phyloP scores from a whole-genome alignment of 768 basidiomycete species.

The Boletus pseudopeckii region DNA sequence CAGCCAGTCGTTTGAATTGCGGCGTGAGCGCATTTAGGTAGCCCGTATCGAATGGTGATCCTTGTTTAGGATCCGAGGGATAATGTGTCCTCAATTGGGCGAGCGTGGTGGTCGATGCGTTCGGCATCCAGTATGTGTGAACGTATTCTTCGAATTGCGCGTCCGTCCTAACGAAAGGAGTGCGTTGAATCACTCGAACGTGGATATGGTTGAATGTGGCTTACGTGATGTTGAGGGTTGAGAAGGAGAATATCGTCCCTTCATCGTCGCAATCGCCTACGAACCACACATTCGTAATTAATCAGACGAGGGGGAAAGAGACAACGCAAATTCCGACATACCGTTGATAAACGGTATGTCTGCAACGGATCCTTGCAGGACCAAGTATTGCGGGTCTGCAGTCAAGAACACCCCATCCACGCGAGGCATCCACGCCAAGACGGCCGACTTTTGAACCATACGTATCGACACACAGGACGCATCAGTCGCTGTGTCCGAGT shows the following conservation, averaged over 20 bases:
- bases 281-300: background rate
- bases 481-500: background rate
- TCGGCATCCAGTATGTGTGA: conserved; percentile 27
- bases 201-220: conserved; percentile 1
- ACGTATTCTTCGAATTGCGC: conserved; percentile 32
- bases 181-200: background rate
- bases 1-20: conserved; percentile 50
- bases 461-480: background rate
- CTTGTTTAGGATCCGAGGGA: conserved; percentile 38
- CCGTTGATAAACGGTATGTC: conserved; percentile 9
- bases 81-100: conserved; percentile 32
- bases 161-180: conserved; percentile 14
- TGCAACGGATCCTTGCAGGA: conserved; percentile 35
- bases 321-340: background rate
- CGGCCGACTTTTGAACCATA: conserved; percentile 17
- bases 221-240: conserved; percentile 48
- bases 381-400: conserved; percentile 29
- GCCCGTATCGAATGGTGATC: conserved; percentile 54
- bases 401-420: conserved; percentile 40
- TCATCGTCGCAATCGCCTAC: conserved; percentile 41
- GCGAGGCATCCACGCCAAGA: conserved; percentile 35
- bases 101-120: conserved; percentile 21
- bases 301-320: background rate
- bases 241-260: conserved; percentile 43
- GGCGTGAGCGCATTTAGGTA: conserved; percentile 41